Evolutionary conservation across 345 rosid genomes (phyloP), one percentile per base, ranked within the genome.

Genomic region (Lenwebbia sp.): DNA sequence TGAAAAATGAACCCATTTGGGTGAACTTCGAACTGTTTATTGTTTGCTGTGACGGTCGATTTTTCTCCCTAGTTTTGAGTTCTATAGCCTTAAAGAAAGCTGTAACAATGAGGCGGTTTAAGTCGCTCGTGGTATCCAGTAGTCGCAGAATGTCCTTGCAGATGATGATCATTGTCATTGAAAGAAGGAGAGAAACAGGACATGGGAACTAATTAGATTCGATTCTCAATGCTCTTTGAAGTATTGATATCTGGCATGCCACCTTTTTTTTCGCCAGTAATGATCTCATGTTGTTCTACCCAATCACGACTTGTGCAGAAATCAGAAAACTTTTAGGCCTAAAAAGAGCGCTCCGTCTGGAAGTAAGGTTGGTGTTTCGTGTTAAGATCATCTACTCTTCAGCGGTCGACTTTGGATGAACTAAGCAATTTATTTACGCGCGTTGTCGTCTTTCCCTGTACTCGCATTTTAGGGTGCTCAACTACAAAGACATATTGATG

Each of bases 341-440:
- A 94, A 94, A 85, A 94, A 94, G 89, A 94, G 89, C 90, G 93
- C 94, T 86, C 95, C 95, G 5, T 92, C 96, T 6, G 95, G 96
- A 28, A 93, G 90, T 83, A 94, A 92, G 96, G 96, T 93, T 86
- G 50, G 89, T 87, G 21, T 53, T 41, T 74, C 30, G 26, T 60
- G 53, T 58, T 44, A 23, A 4, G 75, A 33, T 15, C 28, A 25
- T 26, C n/a, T 26, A 2, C 50, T 55, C 60, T 40, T 83, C 84
- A 22, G 1, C 40, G 23, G 33, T 53, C 60, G 7, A 51, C 60
- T 70, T 19, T 2, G 81, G 81, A 70, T 70, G 76, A 65, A 41
- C 55, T 58, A 28, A 3, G 22, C 50, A 57, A 47, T 50, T 30
- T 86, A 50, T 78, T 44, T 28, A 5, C 15, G n/a, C 15, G 33